These are phyloP conservation scores for Tricholoma bakamatsutake DNA, from an alignment of 768 basidiomycete species.

Conservation along the genomic window DNA sequence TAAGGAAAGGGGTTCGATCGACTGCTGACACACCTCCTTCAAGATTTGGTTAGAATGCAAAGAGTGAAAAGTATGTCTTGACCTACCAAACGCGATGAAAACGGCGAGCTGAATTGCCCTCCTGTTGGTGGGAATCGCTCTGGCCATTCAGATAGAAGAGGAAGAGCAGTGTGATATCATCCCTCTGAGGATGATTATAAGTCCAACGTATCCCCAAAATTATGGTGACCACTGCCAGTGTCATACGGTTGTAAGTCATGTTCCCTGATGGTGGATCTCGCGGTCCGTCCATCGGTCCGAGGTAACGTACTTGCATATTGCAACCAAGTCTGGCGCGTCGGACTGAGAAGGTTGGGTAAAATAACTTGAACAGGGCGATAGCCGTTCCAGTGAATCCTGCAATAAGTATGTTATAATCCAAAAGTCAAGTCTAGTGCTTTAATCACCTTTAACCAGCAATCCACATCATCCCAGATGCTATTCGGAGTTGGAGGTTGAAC, in stretches of 20 bases:
- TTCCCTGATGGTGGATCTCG: constrained; percentile 13
- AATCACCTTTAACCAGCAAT: no score
- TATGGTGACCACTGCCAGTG: not conserved
- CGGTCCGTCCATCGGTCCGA: constrained; percentile 17
- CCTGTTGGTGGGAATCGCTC: constrained; percentile 54
- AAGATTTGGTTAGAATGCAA: not conserved
- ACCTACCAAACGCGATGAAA: constrained; percentile 70
- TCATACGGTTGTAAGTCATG: constrained; percentile 6
- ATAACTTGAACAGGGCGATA: not conserved
- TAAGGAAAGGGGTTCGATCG: no score
- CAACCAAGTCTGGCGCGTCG: no score
- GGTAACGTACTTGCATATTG: not conserved
- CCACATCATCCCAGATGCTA: no score
- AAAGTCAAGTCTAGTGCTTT: no score
- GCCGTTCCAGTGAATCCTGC: no score
- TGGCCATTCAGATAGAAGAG: constrained; percentile 23
- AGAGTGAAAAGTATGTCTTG: not conserved
- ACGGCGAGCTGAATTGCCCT: constrained; percentile 59
- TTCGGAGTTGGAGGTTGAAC: no score
- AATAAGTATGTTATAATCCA: no score
- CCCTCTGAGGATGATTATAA: constrained; percentile 9
- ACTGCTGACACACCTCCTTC: constrained; percentile 14
- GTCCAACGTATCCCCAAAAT: not conserved
- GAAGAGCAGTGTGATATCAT: constrained; percentile 7
- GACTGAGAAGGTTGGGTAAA: not conserved